Percentiles rank a stretch among this genome's conserved stretches.
These are phyloP conservation scores for Camellia sinensis DNA, from an alignment of 148 eudicot species.

Conservation along the genomic window DNA sequence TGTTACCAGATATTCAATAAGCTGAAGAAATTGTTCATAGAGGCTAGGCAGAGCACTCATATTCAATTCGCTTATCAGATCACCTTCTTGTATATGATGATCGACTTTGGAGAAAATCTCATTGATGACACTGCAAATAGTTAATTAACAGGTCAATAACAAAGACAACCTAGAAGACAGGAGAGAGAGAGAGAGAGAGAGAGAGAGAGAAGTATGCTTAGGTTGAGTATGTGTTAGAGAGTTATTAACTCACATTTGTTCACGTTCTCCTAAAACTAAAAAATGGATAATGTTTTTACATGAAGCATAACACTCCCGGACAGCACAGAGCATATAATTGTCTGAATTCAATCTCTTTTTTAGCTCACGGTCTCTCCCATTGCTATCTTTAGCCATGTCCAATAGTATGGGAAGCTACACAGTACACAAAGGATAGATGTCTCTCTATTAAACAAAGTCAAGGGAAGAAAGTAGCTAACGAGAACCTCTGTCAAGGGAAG, in stretches of 20 bases:
- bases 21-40: conserved; percentile 49
- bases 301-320: conserved; percentile 53
- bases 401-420: conserved; percentile 49
- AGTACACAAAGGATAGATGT: conserved; percentile 7
- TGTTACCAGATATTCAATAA: conserved; percentile 54
- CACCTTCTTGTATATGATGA: conserved; percentile 40
- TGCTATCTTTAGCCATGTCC: conserved; percentile 48
- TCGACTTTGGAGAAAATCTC: conserved; percentile 60
- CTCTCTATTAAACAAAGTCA: neutral
- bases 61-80: conserved; percentile 40
- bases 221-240: neutral
- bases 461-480: neutral
- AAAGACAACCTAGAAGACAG: neutral
- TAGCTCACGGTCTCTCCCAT: conserved; percentile 39
- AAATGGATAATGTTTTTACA: conserved; percentile 51
- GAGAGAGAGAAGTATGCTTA: conserved; percentile 3
- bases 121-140: conserved; percentile 42
- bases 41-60: conserved; percentile 62
- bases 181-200: neutral
- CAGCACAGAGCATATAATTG: conserved; percentile 52
- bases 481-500: neutral
- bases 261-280: conserved; percentile 57
- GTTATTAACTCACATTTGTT: conserved; percentile 46
- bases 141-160: conserved; percentile 10
- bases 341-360: conserved; percentile 45